Evolutionary conservation across 495 filamentous ascomycete genomes (phyloP), one percentile per base, ranked within the genome.

Genomic region (Penicillium odoratum): DNA sequence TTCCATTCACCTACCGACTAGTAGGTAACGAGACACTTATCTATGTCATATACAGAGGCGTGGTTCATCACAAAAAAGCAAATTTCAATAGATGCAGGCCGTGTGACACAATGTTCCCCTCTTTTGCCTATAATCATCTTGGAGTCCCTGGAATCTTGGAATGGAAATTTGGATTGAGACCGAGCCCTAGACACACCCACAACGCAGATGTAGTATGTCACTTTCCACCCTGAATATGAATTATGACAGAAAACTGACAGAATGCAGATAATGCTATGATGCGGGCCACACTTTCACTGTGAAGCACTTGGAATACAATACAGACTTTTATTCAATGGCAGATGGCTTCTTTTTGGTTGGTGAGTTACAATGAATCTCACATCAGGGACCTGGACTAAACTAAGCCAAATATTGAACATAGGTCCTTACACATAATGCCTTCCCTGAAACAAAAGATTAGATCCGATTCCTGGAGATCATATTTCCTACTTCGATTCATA

Each of bases 391-490:
- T 33, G 21, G 21, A 21, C 21, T 21, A 21, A 21, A 21, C 2
- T 21, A 21, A 36, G 11, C 33, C 7, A 5, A 26, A 25, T 4
- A 21, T 25, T 26, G 43, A 26, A 26, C 5, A 30, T n/a, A 48
- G 46, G 31, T 15, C 3, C 28, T 29, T 8, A 6, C 1, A n/a
- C 46, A 48, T 7, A 31, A 48, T 48, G 46, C 26, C 15, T 48
- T 16, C 16, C 11, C 46, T 30, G 15, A 10, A 48, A 16, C 46
- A 28, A 16, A 48, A 29, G 15, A 13, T 48, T 16, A 11, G 15
- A n/a, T 29, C 31, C 4, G 46, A 48, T 31, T 30, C 46, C 28
- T 48, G 46, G 46, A 48, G 46, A 15, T 28, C 28, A 48, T 48
- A 48, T 15, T 10, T 48, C 28, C 7, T 48, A 7, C 28, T 48